Conservation (phyloP, 2,329 filamentous ascomycete genomes). For the Aspergillus persii region DNA sequence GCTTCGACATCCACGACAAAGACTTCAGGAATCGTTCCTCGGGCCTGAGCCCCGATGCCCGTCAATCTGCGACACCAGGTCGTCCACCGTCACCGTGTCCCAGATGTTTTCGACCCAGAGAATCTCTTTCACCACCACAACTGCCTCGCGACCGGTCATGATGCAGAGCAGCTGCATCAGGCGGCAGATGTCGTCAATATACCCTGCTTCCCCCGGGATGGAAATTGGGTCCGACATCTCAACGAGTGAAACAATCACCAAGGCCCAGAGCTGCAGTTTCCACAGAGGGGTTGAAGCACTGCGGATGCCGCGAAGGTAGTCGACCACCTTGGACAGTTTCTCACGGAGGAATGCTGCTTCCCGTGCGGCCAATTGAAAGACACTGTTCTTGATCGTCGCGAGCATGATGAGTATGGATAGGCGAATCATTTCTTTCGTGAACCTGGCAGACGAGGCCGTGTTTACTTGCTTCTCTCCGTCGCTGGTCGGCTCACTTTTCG, state of each 20-base stretch:
- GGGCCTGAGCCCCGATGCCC: too few species aligned
- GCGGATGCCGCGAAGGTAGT: neutral
- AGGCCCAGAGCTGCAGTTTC: conserved; percentile 1
- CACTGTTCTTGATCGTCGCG: neutral
- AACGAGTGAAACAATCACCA: neutral
- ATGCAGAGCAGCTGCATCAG: neutral
- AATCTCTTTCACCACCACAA: neutral
- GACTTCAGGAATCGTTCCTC: too few species aligned
- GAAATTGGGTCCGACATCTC: neutral
- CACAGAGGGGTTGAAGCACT: neutral
- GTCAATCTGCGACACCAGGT: neutral
- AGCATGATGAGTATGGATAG: neutral
- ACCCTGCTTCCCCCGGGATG: neutral
- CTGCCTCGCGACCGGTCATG: neutral
- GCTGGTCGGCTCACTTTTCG: neutral
- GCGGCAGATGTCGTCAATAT: neutral
- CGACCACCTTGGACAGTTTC: neutral
- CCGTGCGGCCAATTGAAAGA: neutral
- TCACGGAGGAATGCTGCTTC: neutral
- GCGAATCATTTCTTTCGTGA: neutral
- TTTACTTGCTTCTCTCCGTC: neutral
- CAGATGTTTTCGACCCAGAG: neutral
- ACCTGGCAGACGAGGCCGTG: neutral
- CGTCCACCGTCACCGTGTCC: neutral
- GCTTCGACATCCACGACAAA: too few species aligned